phyloP scores from a whole-genome alignment of 2,329 filamentous ascomycete genomes.

The Phaeosphaeriaceae sp. region DNA sequence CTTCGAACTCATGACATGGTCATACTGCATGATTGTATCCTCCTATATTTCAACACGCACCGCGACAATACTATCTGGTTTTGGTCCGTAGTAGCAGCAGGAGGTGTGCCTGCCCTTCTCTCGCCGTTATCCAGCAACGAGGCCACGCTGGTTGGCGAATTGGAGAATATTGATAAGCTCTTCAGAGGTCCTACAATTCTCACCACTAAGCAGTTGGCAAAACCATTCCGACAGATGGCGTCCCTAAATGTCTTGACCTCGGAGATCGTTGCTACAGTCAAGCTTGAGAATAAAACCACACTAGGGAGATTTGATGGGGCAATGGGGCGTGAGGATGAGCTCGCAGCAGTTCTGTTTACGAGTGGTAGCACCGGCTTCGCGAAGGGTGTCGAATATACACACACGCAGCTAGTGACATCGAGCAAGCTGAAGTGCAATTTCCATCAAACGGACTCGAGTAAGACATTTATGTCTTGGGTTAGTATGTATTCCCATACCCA shows the following conservation, averaged over 20 bases:
- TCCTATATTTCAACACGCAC: conserved; percentile 16
- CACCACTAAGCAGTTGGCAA: neutral
- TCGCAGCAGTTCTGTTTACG: conserved; percentile 55
- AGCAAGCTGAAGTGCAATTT: conserved; percentile 50
- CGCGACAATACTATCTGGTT: conserved; percentile 16
- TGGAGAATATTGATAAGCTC: conserved; percentile 11
- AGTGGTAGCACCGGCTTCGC: conserved; percentile 60
- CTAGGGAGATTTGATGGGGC: too few species aligned
- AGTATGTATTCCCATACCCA: conserved; percentile 1
- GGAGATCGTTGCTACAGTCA: conserved; percentile 1
- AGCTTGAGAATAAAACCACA: too few species aligned
- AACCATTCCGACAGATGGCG: conserved; percentile 1
- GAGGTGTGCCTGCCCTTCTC: conserved; percentile 12
- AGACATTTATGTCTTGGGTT: conserved; percentile 21
- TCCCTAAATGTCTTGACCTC: conserved; percentile 4
- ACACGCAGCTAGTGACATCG: conserved; percentile 54
- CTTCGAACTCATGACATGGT: conserved; percentile 5
- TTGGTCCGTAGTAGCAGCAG: conserved; percentile 13
- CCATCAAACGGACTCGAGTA: conserved; percentile 6
- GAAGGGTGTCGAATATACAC: conserved; percentile 58
- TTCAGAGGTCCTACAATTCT: conserved; percentile 4
- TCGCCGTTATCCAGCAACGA: conserved; percentile 14
- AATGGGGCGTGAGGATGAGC: conserved; percentile 2
- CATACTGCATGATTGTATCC: neutral
- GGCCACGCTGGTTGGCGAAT: conserved; percentile 4